Conservation (phyloP, 495 filamentous ascomycete species). For the Amphirosellinia nigrospora region DNA sequence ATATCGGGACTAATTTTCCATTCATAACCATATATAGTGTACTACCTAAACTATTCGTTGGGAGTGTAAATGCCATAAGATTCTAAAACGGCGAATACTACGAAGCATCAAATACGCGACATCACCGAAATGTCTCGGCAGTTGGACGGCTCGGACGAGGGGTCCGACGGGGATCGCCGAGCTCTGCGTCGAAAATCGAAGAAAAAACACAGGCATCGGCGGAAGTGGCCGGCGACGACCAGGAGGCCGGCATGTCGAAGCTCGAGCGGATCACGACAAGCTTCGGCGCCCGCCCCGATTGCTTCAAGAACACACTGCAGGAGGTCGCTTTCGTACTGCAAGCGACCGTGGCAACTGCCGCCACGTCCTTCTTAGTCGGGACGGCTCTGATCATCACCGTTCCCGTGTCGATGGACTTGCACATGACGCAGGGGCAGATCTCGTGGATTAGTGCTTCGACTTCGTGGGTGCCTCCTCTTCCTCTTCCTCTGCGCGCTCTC, state of each 20-base stretch:
- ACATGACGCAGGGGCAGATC: conserved; percentile 72
- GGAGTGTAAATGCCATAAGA: neutral
- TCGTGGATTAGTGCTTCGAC: conserved; percentile 74
- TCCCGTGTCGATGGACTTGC: conserved; percentile 64
- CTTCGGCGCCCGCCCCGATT: conserved; percentile 37
- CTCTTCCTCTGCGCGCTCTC: neutral
- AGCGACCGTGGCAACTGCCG: conserved; percentile 72
- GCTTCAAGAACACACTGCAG: conserved; percentile 59
- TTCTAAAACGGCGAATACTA: neutral
- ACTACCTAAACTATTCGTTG: neutral
- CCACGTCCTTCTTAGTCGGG: conserved; percentile 65
- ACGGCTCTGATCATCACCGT: conserved; percentile 66
- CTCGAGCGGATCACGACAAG: conserved; percentile 33
- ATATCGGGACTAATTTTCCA: neutral
- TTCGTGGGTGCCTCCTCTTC: conserved; percentile 49
- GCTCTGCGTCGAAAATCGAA: conserved; percentile 6
- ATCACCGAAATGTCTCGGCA: conserved; percentile 26
- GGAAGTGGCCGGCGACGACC: conserved; percentile 19
- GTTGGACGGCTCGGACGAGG: conserved; percentile 14
- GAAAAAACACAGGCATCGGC: neutral
- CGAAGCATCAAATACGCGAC: conserved; percentile 12
- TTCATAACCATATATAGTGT: neutral
- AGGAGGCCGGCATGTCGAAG: conserved; percentile 27
- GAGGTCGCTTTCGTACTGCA: conserved; percentile 72
- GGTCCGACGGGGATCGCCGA: conserved; percentile 13